Conservation (phyloP, 257 asterid genomes). For the Voacanga thouarsii region DNA sequence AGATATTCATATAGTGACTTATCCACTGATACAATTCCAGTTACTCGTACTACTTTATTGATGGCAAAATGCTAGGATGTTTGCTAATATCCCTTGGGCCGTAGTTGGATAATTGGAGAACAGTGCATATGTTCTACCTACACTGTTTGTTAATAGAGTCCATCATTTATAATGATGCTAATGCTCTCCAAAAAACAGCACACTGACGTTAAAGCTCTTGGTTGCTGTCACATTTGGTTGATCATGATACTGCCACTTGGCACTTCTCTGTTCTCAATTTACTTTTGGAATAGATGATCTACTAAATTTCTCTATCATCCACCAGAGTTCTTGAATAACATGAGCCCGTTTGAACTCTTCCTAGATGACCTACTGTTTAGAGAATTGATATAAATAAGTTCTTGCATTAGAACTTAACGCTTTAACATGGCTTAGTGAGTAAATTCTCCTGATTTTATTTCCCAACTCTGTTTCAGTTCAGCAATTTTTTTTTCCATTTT, state of each 20-base stretch:
- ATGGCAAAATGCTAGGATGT: no score
- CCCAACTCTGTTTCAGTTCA: not conserved
- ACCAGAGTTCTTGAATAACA: no score
- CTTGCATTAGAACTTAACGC: not conserved
- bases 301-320: not conserved
- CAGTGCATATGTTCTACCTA: not conserved
- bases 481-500: not conserved
- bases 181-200: not conserved
- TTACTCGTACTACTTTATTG: no score
- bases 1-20: not conserved
- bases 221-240: not conserved
- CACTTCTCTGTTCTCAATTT: not conserved
- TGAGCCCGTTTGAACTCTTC: not conserved
- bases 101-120: not conserved
- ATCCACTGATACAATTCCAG: no score
- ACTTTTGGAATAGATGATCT: not conserved
- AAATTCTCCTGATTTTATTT: not conserved
- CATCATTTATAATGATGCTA: not conserved
- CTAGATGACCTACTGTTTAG: not conserved
- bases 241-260: not conserved
- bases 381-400: not conserved
- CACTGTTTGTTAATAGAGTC: not conserved
- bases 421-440: not conserved
- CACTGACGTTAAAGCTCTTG: not conserved
- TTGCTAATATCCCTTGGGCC: not conserved